These are phyloP conservation scores for Linderina pennispora DNA, from an alignment of 192 early-diverging fungal genomes.

Conservation along the genomic window DNA sequence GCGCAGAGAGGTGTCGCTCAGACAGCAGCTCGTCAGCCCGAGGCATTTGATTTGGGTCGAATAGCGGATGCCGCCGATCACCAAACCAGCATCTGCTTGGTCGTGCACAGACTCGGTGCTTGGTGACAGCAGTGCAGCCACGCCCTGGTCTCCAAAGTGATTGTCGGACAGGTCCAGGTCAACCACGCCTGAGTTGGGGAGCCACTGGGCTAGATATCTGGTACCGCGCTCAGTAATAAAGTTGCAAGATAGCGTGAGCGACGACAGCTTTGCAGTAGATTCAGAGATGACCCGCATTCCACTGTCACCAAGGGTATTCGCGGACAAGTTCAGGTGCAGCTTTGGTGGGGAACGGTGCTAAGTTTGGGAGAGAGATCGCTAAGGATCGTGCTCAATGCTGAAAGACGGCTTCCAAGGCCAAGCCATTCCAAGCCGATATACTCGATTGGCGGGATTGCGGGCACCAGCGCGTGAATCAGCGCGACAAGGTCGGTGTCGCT, in stretches of 20 bases:
- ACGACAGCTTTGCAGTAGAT: constrained; percentile 17
- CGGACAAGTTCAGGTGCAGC: constrained; percentile 37
- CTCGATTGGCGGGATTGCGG: constrained; percentile 8
- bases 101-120: background rate
- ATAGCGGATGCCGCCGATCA: background rate
- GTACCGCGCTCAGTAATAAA: constrained; percentile 44
- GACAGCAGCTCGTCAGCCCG: constrained; percentile 40
- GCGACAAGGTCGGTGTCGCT: constrained; percentile 14
- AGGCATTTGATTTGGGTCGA: constrained; percentile 21
- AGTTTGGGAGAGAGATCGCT: constrained; percentile 4
- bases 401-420: constrained; percentile 26
- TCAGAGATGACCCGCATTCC: constrained; percentile 23
- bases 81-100: background rate
- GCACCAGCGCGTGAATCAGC: constrained; percentile 18
- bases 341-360: background rate
- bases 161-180: constrained; percentile 38
- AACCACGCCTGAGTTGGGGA: constrained; percentile 19
- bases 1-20: constrained; percentile 37
- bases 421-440: constrained; percentile 47
- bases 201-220: constrained; percentile 30
- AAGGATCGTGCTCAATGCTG: constrained; percentile 23
- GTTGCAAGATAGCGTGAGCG: constrained; percentile 41
- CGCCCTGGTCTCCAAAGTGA: constrained; percentile 45
- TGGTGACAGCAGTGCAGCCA: constrained; percentile 18
- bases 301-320: constrained; percentile 37